Evolutionary conservation across 345 rosid species (phyloP).

Genomic region (Hibiscus mutabilis): DNA sequence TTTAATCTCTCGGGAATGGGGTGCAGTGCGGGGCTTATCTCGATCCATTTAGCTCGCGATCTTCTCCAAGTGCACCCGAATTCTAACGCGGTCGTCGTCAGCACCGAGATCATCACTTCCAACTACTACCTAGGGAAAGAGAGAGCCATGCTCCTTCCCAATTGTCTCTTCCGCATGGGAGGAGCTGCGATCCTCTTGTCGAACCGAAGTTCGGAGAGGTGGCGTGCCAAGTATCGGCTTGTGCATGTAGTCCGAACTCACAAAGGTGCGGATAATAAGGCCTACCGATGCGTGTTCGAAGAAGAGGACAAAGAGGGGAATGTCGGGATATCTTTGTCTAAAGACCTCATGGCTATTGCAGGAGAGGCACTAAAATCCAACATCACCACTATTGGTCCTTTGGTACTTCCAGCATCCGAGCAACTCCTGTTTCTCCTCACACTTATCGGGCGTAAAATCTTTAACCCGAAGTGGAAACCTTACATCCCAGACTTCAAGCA

Average conservation of each 20-base stretch:
- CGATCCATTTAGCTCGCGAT: conserved; percentile 64
- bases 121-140: conserved; percentile 64
- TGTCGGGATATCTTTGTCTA: conserved; percentile 57
- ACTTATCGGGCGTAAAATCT: conserved; percentile 58
- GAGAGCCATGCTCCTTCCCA: conserved; percentile 73
- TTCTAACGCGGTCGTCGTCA: conserved; percentile 55
- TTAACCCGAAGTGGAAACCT: conserved; percentile 58
- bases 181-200: conserved; percentile 61
- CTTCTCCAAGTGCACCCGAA: conserved; percentile 63
- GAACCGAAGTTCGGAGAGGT: conserved; percentile 46
- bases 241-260: conserved; percentile 69
- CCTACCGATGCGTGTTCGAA: conserved; percentile 56
- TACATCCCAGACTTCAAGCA: conserved; percentile 80
- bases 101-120: conserved; percentile 70
- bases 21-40: conserved; percentile 67
- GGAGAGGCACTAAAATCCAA: conserved; percentile 74
- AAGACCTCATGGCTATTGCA: conserved; percentile 76
- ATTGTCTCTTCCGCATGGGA: conserved; percentile 83
- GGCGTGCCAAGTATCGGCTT: conserved; percentile 59
- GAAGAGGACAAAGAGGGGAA: conserved; percentile 64
- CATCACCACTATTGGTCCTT: conserved; percentile 71
- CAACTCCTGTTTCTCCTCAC: conserved; percentile 53
- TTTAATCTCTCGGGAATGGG: conserved; percentile 83
- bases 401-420: conserved; percentile 74
- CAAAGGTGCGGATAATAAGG: conserved; percentile 61